These are phyloP conservation scores for Discostella stelligeroides DNA, from an alignment of 108 stramenopile genomes.

Conservation along the genomic window DNA sequence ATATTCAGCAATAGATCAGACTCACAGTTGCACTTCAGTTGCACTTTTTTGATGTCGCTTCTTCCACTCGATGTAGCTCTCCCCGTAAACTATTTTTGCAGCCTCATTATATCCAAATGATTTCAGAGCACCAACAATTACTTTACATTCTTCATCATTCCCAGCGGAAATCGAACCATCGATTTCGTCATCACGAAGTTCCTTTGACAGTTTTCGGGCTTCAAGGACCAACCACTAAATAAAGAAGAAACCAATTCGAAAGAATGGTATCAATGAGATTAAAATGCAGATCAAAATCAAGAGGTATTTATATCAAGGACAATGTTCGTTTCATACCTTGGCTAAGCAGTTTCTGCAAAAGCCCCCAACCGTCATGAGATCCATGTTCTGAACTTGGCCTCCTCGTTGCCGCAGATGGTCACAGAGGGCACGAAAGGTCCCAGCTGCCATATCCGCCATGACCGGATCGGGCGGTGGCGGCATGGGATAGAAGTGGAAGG, in stretches of 20 bases:
- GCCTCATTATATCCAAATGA: conserved; percentile 52
- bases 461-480: conserved; percentile 28
- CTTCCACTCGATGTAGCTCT: conserved; percentile 53
- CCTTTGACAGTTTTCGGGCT: conserved; percentile 40
- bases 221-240: conserved; percentile 56
- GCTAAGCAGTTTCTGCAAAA: conserved; percentile 73
- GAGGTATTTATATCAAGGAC: background rate
- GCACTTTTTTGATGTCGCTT: conserved; percentile 50
- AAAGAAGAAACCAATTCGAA: conserved; percentile 1
- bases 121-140: conserved; percentile 18
- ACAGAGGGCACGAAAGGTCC: conserved; percentile 72
- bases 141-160: conserved; percentile 16
- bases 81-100: conserved; percentile 50
- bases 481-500: conserved; percentile 18
- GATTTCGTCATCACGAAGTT: conserved; percentile 14
- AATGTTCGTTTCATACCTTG: conserved; percentile 33
- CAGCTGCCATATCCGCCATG: conserved; percentile 66
- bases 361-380: conserved; percentile 62
- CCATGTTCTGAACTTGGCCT: conserved; percentile 83
- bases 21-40: conserved; percentile 55
- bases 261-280: background rate
- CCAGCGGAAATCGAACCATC: background rate
- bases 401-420: conserved; percentile 68
- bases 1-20: background rate
- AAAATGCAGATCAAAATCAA: background rate